phyloP scores from a whole-genome alignment of 2,329 filamentous ascomycete species.

The Colletotrichum echinochloae region DNA sequence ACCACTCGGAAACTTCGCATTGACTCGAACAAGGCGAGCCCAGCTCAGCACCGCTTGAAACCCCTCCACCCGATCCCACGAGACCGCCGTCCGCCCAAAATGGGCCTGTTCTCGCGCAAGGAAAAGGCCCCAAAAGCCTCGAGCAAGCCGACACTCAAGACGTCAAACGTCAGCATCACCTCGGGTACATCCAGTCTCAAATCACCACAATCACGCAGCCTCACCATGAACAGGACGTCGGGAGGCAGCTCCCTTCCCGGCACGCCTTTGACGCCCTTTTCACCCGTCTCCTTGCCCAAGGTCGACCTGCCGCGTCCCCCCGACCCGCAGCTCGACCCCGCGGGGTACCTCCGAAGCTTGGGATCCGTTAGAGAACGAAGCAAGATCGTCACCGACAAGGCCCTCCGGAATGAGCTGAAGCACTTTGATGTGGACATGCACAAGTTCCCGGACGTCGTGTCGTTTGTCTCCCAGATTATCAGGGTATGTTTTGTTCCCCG shows the following conservation, averaged over 20 bases:
- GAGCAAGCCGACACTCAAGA: slow-evolving; percentile 54
- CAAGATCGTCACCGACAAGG: slow-evolving; percentile 79
- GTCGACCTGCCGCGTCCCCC: slow-evolving; percentile 86
- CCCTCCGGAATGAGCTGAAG: slow-evolving; percentile 79
- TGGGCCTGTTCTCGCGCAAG: slow-evolving; percentile 69
- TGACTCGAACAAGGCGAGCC: slow-evolving; percentile 1
- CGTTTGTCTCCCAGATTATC: slow-evolving; percentile 92
- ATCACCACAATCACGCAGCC: slow-evolving; percentile 51
- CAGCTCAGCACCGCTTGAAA: slow-evolving; percentile 17
- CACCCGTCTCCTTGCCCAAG: slow-evolving; percentile 72
- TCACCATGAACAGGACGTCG: slow-evolving; percentile 62
- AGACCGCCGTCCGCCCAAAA: slow-evolving; percentile 47
- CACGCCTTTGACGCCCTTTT: slow-evolving; percentile 65
- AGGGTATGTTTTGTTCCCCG: slow-evolving; percentile 73
- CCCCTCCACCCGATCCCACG: slow-evolving; percentile 29
- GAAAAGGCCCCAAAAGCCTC: slow-evolving; percentile 60
- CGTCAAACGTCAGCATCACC: slow-evolving; percentile 62
- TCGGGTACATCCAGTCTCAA: slow-evolving; percentile 64
- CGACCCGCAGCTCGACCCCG: slow-evolving; percentile 88
- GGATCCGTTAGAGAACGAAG: slow-evolving; percentile 87
- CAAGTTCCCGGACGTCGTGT: slow-evolving; percentile 86
- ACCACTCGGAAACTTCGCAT: slow-evolving; percentile 26
- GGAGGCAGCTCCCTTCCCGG: slow-evolving; percentile 60
- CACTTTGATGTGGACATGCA: slow-evolving; percentile 91
- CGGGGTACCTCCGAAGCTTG: slow-evolving; percentile 90